Conservation (phyloP, 495 filamentous ascomycete species). For the Copromyces sp. region DNA sequence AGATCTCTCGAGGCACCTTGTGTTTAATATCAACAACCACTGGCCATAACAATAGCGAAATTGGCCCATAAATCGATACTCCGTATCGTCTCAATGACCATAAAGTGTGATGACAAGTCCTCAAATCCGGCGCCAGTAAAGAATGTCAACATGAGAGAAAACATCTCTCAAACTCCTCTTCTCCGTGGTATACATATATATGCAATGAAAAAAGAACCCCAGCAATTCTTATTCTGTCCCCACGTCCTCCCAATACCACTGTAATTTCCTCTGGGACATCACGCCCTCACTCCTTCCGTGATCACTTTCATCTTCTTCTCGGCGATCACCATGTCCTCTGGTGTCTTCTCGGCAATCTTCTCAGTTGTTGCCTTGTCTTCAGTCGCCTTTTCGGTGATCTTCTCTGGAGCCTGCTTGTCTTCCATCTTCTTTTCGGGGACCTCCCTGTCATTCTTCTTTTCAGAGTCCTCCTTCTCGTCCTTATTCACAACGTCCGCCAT, state of each 20-base stretch:
- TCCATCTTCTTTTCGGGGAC: conserved; percentile 9
- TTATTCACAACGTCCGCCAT: background rate
- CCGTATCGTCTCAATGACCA: background rate
- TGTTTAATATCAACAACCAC: background rate
- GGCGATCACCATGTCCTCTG: too few relatives aligned
- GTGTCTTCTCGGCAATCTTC: background rate
- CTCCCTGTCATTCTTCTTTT: background rate
- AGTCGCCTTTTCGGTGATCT: conserved; percentile 1
- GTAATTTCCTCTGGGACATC: background rate
- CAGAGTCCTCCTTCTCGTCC: background rate
- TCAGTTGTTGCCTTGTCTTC: background rate
- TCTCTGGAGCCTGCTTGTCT: background rate
- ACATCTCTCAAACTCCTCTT: background rate
- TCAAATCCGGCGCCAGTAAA: background rate
- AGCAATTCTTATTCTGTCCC: background rate
- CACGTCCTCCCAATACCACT: background rate
- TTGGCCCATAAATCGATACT: background rate
- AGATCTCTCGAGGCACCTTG: background rate
- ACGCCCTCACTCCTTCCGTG: background rate
- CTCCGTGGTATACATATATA: background rate
- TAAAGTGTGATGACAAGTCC: background rate
- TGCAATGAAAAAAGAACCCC: background rate
- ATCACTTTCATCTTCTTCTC: background rate
- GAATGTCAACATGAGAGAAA: background rate
- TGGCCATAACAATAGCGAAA: background rate